These are phyloP conservation scores for Hippophae rhamnoides DNA, from an alignment of 306 rosid species.

Conservation along the genomic window DNA sequence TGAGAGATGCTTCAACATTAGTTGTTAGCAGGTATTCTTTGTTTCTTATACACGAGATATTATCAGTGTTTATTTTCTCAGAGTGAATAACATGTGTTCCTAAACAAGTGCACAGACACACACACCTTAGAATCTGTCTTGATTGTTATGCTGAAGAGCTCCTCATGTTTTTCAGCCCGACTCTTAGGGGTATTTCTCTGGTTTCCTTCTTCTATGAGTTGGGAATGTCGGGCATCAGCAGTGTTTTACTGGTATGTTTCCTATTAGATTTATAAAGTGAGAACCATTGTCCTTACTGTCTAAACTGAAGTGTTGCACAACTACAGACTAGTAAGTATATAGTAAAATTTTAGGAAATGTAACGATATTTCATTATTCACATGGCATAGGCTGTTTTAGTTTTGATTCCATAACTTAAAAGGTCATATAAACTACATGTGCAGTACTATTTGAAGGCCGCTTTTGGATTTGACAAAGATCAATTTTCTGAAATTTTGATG, in stretches of 20 bases:
- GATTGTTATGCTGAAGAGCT: neutral
- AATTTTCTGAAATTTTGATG: constrained; percentile 61
- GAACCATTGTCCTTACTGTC: neutral
- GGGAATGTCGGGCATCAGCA: constrained; percentile 71
- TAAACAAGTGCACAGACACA: too few species aligned
- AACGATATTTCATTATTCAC: neutral
- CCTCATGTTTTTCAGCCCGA: constrained; percentile 43
- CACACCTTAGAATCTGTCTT: neutral
- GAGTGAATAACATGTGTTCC: too few species aligned
- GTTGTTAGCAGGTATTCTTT: constrained; percentile 47
- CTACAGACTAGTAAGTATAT: too few species aligned
- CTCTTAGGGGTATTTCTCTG: constrained; percentile 59
- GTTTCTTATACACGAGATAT: neutral
- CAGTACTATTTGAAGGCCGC: constrained; percentile 82
- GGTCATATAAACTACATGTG: constrained; percentile 15
- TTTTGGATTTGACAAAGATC: constrained; percentile 67
- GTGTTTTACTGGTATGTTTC: constrained; percentile 50
- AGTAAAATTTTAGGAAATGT: too few species aligned
- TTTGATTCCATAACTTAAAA: constrained; percentile 14
- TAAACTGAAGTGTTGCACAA: too few species aligned
- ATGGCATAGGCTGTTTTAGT: neutral
- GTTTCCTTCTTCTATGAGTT: constrained; percentile 64
- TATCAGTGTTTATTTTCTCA: too few species aligned
- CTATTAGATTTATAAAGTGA: neutral
- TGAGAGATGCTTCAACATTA: constrained; percentile 50